These are phyloP conservation scores for Neurospora tetrasperma DNA, from an alignment of 495 filamentous ascomycete genomes.

Conservation along the genomic window DNA sequence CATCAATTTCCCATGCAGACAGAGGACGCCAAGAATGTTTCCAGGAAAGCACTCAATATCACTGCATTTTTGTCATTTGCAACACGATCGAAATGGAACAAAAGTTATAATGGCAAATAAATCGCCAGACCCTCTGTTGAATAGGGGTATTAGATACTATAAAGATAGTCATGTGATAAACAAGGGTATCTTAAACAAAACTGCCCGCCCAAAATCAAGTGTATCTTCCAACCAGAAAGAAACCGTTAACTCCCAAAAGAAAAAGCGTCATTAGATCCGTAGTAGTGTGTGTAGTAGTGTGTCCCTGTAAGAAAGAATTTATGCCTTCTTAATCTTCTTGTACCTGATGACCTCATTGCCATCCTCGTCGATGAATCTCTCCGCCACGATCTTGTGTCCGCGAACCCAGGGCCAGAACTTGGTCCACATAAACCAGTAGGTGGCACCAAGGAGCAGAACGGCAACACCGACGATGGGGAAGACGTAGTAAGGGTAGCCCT, in stretches of 20 bases:
- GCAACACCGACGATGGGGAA: conserved; percentile 43
- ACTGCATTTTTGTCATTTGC: background rate
- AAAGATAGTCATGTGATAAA: conserved; percentile 1
- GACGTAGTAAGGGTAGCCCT: conserved; percentile 41
- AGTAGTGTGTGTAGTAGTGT: background rate
- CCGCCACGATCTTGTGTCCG: conserved; percentile 37
- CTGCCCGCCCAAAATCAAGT: background rate
- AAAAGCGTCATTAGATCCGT: background rate
- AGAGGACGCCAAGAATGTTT: background rate
- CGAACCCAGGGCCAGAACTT: conserved; percentile 37
- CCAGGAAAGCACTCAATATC: background rate
- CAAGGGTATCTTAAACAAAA: conserved; percentile 1
- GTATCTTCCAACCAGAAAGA: background rate
- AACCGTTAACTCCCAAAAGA: background rate
- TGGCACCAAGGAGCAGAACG: conserved; percentile 33
- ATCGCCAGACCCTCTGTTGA: background rate
- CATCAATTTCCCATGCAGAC: background rate
- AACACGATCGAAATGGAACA: background rate
- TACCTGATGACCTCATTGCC: conserved; percentile 38
- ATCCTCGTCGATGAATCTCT: conserved; percentile 32
- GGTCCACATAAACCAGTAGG: conserved; percentile 45
- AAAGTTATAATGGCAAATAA: background rate
- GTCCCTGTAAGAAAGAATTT: background rate
- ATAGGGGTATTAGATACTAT: background rate
- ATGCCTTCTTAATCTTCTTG: conserved; percentile 16